Percentiles rank a stretch among this genome's conserved stretches.
These are phyloP conservation scores for Salvia splendens DNA, from an alignment of 257 asterid species.

Conservation along the genomic window DNA sequence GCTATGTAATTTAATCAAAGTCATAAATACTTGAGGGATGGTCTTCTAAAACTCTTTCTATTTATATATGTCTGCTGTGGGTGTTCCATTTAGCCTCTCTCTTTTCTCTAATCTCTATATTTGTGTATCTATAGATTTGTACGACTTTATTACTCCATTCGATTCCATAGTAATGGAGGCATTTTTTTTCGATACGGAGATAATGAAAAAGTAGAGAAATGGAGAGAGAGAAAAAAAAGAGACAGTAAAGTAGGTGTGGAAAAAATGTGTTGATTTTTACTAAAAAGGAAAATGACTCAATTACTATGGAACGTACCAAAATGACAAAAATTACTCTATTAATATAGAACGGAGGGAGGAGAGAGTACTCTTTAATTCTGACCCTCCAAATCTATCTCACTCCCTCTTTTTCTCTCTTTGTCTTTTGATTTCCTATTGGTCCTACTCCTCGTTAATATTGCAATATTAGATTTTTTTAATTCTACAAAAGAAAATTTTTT, in stretches of 20 bases:
- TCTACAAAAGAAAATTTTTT: not conserved
- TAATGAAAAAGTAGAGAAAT: too few relatives aligned
- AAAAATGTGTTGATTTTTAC: too few relatives aligned
- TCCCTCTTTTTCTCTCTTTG: constrained; percentile 15
- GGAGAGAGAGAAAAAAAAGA: too few relatives aligned
- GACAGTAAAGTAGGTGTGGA: too few relatives aligned
- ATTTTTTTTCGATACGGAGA: too few relatives aligned
- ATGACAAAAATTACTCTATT: too few relatives aligned
- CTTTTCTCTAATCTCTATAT: constrained; percentile 32
- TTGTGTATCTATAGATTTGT: constrained; percentile 38
- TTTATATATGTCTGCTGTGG: constrained; percentile 48
- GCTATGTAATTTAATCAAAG: constrained; percentile 47
- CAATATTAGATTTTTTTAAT: not conserved
- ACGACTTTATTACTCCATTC: constrained; percentile 25
- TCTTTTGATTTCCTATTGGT: constrained; percentile 27
- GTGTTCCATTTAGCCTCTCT: constrained; percentile 41
- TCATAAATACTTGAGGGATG: constrained; percentile 46
- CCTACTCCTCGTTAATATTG: not conserved
- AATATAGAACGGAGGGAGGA: too few relatives aligned
- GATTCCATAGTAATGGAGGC: too few relatives aligned
- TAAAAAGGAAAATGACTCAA: too few relatives aligned
- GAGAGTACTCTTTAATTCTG: constrained; percentile 15
- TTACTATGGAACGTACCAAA: too few relatives aligned
- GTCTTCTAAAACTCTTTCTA: constrained; percentile 55
- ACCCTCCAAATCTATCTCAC: constrained; percentile 38